phyloP scores from a whole-genome alignment of 2,329 filamentous ascomycete genomes.

The Pseudogymnoascus sp. region DNA sequence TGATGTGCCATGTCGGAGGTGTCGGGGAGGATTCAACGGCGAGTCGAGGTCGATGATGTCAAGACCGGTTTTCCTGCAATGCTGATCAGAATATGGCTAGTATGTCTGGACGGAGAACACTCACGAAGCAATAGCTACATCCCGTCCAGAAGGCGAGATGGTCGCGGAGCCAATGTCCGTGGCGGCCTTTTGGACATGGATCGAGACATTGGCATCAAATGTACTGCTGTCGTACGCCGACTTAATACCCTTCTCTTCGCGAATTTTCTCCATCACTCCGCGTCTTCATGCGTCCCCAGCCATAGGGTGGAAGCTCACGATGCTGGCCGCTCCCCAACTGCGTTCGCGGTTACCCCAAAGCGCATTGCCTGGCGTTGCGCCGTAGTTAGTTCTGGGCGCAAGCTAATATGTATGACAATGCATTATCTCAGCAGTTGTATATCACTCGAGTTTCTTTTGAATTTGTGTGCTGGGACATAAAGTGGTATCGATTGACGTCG shows the following conservation, averaged over 20 bases:
- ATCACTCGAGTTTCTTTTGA: neutral
- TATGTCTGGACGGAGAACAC: conserved; percentile 18
- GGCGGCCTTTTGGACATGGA: conserved; percentile 58
- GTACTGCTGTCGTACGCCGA: conserved; percentile 78
- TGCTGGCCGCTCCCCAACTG: neutral
- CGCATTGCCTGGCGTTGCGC: conserved; percentile 3
- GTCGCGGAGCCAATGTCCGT: conserved; percentile 71
- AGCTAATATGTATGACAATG: neutral
- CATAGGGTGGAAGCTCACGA: conserved; percentile 2
- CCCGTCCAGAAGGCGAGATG: conserved; percentile 84
- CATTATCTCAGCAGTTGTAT: neutral
- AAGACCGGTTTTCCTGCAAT: conserved; percentile 60
- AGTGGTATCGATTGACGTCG: neutral
- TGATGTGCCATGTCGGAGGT: conserved; percentile 77
- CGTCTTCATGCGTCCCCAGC: neutral
- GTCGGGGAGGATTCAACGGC: conserved; percentile 77
- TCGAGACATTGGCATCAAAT: conserved; percentile 76
- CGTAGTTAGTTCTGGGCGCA: neutral
- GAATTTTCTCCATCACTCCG: conserved; percentile 31
- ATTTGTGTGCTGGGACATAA: conserved; percentile 1
- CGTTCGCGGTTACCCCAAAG: neutral
- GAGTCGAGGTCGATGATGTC: conserved; percentile 89
- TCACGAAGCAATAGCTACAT: conserved; percentile 78
- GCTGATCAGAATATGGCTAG: neutral
- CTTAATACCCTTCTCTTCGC: conserved; percentile 52